A percentile compares a stretch with the other conserved stretches of the same genome.
Evolutionary conservation across 2,329 filamentous ascomycete species (phyloP).

Genomic region (Orbilia blumenaviensis): DNA sequence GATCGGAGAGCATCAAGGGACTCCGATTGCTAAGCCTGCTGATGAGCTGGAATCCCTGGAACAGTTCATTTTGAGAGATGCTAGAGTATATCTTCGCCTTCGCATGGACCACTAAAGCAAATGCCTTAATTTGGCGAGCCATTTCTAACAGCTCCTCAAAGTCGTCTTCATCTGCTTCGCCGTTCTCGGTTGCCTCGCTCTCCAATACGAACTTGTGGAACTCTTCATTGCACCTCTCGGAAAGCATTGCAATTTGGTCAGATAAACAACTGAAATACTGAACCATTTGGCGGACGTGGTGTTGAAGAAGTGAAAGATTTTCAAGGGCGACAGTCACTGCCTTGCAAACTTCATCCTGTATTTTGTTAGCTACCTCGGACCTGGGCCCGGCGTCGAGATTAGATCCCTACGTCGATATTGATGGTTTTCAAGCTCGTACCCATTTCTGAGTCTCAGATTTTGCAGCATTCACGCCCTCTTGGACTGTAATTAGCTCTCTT

Average conservation of each 20-base stretch:
- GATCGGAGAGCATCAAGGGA: background rate
- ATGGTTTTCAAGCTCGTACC: background rate
- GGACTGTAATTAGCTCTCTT: background rate
- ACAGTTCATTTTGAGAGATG: background rate
- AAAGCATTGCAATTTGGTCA: background rate
- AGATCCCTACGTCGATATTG: background rate
- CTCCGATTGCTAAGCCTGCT: background rate
- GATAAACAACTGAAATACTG: constrained; percentile 1
- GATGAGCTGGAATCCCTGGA: constrained; percentile 5
- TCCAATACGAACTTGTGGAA: background rate
- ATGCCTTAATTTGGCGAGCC: background rate
- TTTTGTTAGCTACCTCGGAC: background rate
- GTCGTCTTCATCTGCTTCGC: background rate
- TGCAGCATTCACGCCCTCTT: background rate
- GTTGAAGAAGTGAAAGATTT: background rate
- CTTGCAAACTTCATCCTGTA: background rate
- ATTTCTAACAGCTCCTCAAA: background rate
- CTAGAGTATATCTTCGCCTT: background rate
- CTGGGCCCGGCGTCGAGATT: too few relatives aligned
- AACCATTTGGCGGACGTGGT: background rate
- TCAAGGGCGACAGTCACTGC: background rate
- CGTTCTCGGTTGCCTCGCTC: background rate
- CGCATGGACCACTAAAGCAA: background rate
- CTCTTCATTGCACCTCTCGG: background rate
- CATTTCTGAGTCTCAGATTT: constrained; percentile 2